phyloP scores from a whole-genome alignment of 768 basidiomycete species.

The Termitomyces bulborhizus region DNA sequence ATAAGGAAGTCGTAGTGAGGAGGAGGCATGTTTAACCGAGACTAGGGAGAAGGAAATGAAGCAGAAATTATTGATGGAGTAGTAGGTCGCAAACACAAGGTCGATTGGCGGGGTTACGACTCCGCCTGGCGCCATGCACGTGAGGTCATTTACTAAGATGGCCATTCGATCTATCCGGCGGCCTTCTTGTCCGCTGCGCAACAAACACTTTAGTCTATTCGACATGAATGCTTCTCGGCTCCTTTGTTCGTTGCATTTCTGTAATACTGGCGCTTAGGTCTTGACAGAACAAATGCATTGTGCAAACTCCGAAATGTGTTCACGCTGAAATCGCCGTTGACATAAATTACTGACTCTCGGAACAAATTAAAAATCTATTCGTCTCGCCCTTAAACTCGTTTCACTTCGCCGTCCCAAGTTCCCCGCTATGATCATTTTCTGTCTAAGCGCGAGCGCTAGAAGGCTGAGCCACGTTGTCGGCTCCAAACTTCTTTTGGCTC shows the following conservation, averaged over 20 bases:
- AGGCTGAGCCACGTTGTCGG: neutral
- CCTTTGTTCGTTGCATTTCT: neutral
- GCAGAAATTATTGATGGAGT: neutral
- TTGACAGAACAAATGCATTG: neutral
- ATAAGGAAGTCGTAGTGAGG: slow-evolving; percentile 98
- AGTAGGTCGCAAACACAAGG: neutral
- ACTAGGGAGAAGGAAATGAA: neutral
- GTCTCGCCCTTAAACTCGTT: neutral
- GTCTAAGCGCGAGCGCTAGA: neutral
- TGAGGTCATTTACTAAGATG: neutral
- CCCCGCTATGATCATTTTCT: no score
- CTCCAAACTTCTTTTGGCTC: neutral
- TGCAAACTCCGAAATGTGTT: no score
- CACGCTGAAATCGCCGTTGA: neutral
- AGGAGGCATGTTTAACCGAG: slow-evolving; percentile 56
- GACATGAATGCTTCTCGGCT: neutral
- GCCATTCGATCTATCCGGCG: neutral
- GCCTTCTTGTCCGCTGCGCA: neutral
- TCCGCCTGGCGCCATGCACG: neutral
- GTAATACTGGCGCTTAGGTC: neutral
- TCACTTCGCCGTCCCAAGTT: neutral
- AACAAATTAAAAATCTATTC: neutral
- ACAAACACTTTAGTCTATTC: neutral
- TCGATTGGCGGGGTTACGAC: neutral
- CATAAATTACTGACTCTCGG: neutral